phyloP scores from a whole-genome alignment of 2,329 filamentous ascomycete species.

The Lanzia echinophila region DNA sequence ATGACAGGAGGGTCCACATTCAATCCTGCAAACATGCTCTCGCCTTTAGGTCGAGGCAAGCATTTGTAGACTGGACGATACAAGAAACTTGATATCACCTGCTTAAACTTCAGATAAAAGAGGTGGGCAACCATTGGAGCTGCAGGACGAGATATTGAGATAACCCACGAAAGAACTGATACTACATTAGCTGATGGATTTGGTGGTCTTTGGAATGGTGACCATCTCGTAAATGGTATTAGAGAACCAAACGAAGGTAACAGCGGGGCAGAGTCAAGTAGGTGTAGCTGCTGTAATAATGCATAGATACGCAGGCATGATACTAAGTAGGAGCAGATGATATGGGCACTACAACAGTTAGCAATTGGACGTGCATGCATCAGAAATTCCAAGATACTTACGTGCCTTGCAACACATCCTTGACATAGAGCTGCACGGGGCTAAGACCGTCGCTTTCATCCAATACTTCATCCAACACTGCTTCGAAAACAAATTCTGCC shows the following conservation, averaged over 20 bases:
- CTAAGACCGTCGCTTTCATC: conserved; percentile 14
- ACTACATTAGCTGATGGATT: conserved; percentile 8
- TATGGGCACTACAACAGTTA: neutral
- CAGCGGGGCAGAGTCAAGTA: neutral
- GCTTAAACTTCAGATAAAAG: conserved; percentile 21
- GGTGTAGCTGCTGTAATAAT: neutral
- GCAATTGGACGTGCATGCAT: neutral
- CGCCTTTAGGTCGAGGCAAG: conserved; percentile 26
- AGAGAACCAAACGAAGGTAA: conserved; percentile 18
- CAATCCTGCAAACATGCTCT: conserved; percentile 24
- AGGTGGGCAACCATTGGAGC: conserved; percentile 25
- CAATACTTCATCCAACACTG: conserved; percentile 18
- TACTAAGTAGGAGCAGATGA: neutral
- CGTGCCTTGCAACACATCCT: neutral
- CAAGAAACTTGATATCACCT: conserved; percentile 18
- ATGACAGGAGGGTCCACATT: conserved; percentile 14
- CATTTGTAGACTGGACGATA: conserved; percentile 27
- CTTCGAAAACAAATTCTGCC: conserved; percentile 19
- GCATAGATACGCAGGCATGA: neutral
- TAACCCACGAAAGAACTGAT: conserved; percentile 16
- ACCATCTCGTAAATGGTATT: conserved; percentile 25
- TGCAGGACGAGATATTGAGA: conserved; percentile 14
- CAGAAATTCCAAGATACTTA: neutral
- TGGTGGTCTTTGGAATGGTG: conserved; percentile 22
- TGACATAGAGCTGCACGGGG: conserved; percentile 1